Conservation (phyloP, 2,329 filamentous ascomycete genomes). For the Pyrenochaeta sp. region DNA sequence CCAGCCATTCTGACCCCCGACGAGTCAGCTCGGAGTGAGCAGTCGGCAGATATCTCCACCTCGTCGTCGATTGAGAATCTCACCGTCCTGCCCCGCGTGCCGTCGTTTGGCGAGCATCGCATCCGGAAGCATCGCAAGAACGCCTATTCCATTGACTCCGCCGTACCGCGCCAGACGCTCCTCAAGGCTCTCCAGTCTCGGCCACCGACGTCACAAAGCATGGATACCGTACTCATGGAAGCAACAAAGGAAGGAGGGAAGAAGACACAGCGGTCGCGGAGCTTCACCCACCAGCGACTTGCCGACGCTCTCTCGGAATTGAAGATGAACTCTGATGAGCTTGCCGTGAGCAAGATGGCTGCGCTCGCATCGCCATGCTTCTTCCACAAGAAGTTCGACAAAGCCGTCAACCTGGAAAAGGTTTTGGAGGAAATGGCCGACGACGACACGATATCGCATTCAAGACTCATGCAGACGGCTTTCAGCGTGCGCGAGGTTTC, state of each 20-base stretch:
- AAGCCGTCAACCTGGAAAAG: conserved; percentile 92
- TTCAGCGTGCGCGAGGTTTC: conserved; percentile 95
- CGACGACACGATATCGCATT: conserved; percentile 89
- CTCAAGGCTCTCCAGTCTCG: conserved; percentile 80
- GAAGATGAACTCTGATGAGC: conserved; percentile 55
- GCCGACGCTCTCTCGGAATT: conserved; percentile 65
- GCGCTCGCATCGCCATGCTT: conserved; percentile 92
- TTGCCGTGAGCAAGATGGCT: conserved; percentile 59
- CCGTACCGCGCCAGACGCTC: conserved; percentile 77
- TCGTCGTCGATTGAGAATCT: conserved; percentile 47
- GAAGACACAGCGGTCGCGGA: conserved; percentile 39
- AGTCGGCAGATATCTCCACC: conserved; percentile 31
- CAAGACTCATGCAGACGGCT: conserved; percentile 91
- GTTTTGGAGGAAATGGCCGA: conserved; percentile 94
- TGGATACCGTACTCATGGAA: conserved; percentile 66
- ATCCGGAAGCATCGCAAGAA: conserved; percentile 48
- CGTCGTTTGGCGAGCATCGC: conserved; percentile 48
- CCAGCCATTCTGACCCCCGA: conserved; percentile 31
- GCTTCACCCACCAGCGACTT: conserved; percentile 62
- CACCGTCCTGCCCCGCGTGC: conserved; percentile 38
- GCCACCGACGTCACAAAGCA: conserved; percentile 63
- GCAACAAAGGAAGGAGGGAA: conserved; percentile 41
- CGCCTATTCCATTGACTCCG: conserved; percentile 65
- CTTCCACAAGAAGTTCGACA: conserved; percentile 96
- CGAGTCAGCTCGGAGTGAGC: conserved; percentile 31